Percentiles rank a stretch among this genome's conserved stretches.
Conservation (phyloP, 2,329 filamentous ascomycete species). For the Graphiopsis chlorocephala region DNA sequence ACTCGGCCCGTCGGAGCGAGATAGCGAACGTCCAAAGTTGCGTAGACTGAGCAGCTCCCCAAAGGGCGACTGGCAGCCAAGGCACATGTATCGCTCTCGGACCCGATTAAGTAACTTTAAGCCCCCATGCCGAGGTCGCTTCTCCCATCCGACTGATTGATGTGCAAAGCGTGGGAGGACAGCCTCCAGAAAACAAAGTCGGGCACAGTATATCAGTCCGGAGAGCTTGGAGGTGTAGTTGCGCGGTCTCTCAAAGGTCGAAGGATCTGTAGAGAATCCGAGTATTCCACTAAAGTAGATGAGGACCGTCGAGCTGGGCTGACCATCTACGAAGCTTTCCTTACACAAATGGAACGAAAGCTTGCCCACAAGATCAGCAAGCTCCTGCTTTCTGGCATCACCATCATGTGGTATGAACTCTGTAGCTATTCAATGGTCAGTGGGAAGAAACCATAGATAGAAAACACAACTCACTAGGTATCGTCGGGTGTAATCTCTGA, state of each 20-base stretch:
- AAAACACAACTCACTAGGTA: not conserved
- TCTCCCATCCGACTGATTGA: not conserved
- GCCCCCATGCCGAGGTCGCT: not conserved
- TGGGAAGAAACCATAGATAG: not conserved
- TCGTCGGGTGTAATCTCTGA: not conserved
- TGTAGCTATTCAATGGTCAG: not conserved
- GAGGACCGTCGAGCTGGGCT: constrained; percentile 9
- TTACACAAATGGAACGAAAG: constrained; percentile 10
- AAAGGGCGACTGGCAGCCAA: not conserved
- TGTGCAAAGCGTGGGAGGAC: not conserved
- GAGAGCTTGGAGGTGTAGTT: not conserved
- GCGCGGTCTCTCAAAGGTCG: not conserved
- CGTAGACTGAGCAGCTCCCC: not conserved
- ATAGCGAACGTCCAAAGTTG: not conserved
- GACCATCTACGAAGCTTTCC: constrained; percentile 9
- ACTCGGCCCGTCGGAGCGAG: not conserved
- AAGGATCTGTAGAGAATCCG: not conserved
- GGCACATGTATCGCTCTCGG: not conserved
- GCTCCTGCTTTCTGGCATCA: not conserved
- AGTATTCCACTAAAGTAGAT: constrained; percentile 15
- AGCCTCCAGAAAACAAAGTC: not conserved
- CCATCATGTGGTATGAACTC: not conserved
- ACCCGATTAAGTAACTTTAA: not conserved
- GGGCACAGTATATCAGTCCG: not conserved
- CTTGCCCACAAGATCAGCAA: constrained; percentile 11